phyloP scores from a whole-genome alignment of 2,329 filamentous ascomycete species.

The Pyricularia sp. region DNA sequence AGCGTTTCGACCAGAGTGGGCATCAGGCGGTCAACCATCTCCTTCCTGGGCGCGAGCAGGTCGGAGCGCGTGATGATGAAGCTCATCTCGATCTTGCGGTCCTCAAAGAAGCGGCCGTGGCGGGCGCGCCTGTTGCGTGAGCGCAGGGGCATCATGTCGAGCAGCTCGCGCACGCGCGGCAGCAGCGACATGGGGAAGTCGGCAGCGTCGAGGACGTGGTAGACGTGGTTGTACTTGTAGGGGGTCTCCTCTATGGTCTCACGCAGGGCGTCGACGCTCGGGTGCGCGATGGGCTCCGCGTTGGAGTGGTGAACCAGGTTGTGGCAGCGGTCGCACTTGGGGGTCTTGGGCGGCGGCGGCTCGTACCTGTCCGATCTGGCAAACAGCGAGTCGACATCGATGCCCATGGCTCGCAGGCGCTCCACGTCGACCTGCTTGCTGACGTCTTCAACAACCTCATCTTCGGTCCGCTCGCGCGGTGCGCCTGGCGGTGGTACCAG shows the following conservation, averaged over 20 bases:
- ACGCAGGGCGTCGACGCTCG: conserved; percentile 69
- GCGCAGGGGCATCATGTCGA: conserved; percentile 65
- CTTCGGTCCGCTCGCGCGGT: conserved; percentile 24
- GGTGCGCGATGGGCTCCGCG: conserved; percentile 67
- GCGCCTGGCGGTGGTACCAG: conserved; percentile 11
- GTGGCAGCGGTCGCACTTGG: conserved; percentile 80
- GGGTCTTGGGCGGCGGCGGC: neutral
- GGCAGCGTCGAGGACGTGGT: conserved; percentile 89
- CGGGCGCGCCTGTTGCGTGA: conserved; percentile 73
- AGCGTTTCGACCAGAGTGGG: conserved; percentile 73
- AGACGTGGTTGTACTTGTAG: conserved; percentile 85
- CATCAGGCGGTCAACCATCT: conserved; percentile 78
- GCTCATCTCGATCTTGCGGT: conserved; percentile 67
- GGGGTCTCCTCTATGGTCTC: conserved; percentile 84
- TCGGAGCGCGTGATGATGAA: conserved; percentile 90
- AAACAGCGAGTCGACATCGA: conserved; percentile 30
- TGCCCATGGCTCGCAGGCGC: conserved; percentile 33
- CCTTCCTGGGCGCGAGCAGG: conserved; percentile 72
- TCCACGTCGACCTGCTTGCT: conserved; percentile 31
- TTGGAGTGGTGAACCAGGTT: conserved; percentile 66
- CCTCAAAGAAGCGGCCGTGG: conserved; percentile 52
- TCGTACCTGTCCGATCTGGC: neutral
- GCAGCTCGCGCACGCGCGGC: conserved; percentile 60
- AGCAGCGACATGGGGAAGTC: conserved; percentile 95
- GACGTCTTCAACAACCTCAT: conserved; percentile 36